Conservation (phyloP, 441 rosid genomes). For the Biscutella auriculata region DNA sequence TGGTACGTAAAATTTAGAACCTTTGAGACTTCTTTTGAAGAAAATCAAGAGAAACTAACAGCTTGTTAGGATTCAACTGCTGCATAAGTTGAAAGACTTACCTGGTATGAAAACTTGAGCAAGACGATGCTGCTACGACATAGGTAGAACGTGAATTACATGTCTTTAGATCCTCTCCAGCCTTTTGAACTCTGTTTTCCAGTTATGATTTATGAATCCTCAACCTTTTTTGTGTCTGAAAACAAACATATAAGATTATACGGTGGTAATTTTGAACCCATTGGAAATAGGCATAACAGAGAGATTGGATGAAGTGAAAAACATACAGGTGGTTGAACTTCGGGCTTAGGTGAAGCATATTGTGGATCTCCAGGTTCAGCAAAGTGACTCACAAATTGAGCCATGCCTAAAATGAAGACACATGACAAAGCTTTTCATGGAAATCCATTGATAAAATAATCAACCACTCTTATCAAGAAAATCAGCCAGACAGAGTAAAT, state of each 20-base stretch:
- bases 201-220: conserved; percentile 63
- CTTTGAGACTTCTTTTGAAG: background rate
- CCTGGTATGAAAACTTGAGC: too few relatives aligned
- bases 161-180: conserved; percentile 66
- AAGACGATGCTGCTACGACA: too few relatives aligned
- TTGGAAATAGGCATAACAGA: background rate
- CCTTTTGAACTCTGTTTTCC: conserved; percentile 79
- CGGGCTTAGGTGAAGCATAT: conserved; percentile 70
- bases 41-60: too few relatives aligned
- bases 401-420: conserved; percentile 56
- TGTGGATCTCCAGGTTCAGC: conserved; percentile 85
- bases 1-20: background rate
- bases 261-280: too few relatives aligned
- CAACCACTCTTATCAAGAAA: too few relatives aligned
- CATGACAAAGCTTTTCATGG: too few relatives aligned
- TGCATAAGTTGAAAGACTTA: too few relatives aligned
- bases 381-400: conserved; percentile 65
- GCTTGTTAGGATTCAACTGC: too few relatives aligned
- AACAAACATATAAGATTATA: background rate
- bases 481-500: too few relatives aligned
- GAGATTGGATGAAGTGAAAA: background rate
- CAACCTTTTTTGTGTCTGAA: conserved; percentile 57
- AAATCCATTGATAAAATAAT: too few relatives aligned
- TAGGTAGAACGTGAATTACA: too few relatives aligned
- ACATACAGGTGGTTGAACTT: conserved; percentile 79